Percentiles rank a stretch among this genome's conserved stretches.
These are phyloP conservation scores for Botrytis fragariae DNA, from an alignment of 2,329 filamentous ascomycete genomes.

Conservation along the genomic window DNA sequence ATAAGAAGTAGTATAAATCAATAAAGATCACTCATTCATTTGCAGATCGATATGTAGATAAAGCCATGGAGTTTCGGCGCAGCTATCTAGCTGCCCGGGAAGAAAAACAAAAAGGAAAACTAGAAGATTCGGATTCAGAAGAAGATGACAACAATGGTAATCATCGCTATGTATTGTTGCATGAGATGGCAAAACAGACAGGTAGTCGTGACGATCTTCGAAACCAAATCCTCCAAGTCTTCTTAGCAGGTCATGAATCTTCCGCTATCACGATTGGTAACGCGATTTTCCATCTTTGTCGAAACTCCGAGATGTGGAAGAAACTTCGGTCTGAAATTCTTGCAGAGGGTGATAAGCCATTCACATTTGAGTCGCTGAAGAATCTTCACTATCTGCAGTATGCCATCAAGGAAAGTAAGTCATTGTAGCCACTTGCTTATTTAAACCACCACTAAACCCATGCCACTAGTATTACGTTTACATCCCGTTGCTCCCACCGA, in stretches of 20 bases:
- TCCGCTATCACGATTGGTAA: neutral
- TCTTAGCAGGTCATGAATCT: neutral
- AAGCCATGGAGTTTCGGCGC: neutral
- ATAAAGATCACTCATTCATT: neutral
- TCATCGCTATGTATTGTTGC: neutral
- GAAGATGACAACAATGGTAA: neutral
- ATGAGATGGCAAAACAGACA: conserved; percentile 3
- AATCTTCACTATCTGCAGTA: neutral
- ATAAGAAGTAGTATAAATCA: neutral
- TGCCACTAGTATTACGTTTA: neutral
- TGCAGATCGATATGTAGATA: neutral
- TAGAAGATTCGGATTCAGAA: neutral
- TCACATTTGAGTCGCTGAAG: neutral
- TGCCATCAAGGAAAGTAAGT: neutral
- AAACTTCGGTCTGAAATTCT: neutral
- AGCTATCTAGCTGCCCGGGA: neutral
- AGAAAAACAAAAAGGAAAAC: neutral
- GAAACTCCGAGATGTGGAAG: neutral
- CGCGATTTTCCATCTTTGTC: neutral
- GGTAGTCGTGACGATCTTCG: neutral
- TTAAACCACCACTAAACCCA: neutral
- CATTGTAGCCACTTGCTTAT: neutral
- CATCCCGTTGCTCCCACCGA: neutral
- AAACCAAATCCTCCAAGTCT: conserved; percentile 2
- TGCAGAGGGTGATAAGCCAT: neutral